Percentiles rank a stretch among this genome's conserved stretches.
Conservation (phyloP, 495 filamentous ascomycete species). For the Penicillium antarcticum region DNA sequence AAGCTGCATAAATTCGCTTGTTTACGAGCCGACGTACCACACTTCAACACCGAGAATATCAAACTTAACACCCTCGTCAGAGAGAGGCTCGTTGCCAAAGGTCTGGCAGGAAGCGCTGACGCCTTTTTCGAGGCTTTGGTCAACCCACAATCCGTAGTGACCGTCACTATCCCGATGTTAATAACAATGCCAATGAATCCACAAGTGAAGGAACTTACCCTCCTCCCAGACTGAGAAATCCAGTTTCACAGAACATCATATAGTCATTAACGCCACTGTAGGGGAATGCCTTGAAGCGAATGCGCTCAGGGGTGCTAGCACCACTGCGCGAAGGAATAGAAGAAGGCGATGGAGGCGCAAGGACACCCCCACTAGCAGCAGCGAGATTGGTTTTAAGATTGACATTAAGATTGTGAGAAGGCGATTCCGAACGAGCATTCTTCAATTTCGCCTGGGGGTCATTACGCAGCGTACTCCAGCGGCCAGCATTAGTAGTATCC, state of each 20-base stretch:
- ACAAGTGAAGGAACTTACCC: conserved; percentile 48
- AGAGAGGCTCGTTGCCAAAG: conserved; percentile 94
- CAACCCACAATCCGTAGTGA: conserved; percentile 88
- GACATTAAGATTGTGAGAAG: conserved; percentile 25
- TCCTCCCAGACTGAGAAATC: conserved; percentile 82
- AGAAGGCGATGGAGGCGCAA: conserved; percentile 27
- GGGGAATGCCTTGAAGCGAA: conserved; percentile 95
- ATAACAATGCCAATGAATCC: not conserved
- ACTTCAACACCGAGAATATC: conserved; percentile 88
- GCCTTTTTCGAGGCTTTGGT: conserved; percentile 82
- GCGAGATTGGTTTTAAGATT: conserved; percentile 27
- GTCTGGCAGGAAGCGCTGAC: conserved; percentile 79
- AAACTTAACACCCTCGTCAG: conserved; percentile 90
- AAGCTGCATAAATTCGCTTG: not conserved
- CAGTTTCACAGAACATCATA: conserved; percentile 85
- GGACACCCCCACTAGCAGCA: conserved; percentile 26
- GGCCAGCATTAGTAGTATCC: conserved; percentile 66
- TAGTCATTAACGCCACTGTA: conserved; percentile 97
- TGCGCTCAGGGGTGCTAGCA: conserved; percentile 55
- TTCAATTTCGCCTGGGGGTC: conserved; percentile 25
- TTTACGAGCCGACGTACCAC: conserved; percentile 67
- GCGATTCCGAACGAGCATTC: conserved; percentile 6
- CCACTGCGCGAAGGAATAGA: conserved; percentile 29
- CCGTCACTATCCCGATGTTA: conserved; percentile 59
- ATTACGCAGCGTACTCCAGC: conserved; percentile 63